Conservation (phyloP, 2,329 filamentous ascomycete genomes). For the Arthrobotrys sinensis region DNA sequence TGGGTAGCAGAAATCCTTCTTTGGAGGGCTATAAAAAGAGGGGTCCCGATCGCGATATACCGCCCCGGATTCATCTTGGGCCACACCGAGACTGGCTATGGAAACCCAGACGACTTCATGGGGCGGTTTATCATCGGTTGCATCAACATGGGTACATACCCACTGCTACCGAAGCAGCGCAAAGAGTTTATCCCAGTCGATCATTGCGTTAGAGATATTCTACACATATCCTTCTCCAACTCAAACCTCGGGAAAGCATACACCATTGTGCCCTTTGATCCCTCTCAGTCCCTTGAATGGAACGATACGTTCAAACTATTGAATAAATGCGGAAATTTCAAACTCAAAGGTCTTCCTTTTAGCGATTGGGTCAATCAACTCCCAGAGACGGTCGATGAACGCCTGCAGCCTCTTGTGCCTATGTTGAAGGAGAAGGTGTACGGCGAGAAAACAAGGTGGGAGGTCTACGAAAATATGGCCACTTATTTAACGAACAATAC, state of each 20-base stretch:
- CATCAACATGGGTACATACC: slow-evolving; percentile 33
- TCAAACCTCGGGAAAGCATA: slow-evolving; percentile 18
- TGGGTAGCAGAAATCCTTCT: slow-evolving; percentile 26
- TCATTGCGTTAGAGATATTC: slow-evolving; percentile 31
- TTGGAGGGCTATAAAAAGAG: slow-evolving; percentile 18
- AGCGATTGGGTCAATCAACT: slow-evolving; percentile 23
- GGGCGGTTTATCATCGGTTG: slow-evolving; percentile 28
- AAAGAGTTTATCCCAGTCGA: slow-evolving; percentile 44
- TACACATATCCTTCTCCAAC: slow-evolving; percentile 31
- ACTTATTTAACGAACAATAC: slow-evolving; percentile 26
- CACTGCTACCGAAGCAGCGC: slow-evolving; percentile 36
- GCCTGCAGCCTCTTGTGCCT: slow-evolving; percentile 15
- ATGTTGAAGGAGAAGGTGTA: slow-evolving; percentile 34
- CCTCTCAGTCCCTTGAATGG: slow-evolving; percentile 14
- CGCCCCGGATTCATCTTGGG: slow-evolving; percentile 36
- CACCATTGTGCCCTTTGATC: slow-evolving; percentile 17
- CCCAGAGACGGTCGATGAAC: slow-evolving; percentile 7
- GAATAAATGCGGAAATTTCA: slow-evolving; percentile 17
- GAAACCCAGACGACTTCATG: slow-evolving; percentile 45
- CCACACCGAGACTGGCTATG: slow-evolving; percentile 26
- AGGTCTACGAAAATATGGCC: slow-evolving; percentile 31
- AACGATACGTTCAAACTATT: slow-evolving; percentile 28
- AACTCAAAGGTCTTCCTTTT: slow-evolving; percentile 15
- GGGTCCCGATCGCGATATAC: slow-evolving; percentile 16
- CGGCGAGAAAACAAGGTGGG: slow-evolving; percentile 25